Conservation (phyloP, 352 stramenopile genomes). For the Pilasporangium apinafurcum region DNA sequence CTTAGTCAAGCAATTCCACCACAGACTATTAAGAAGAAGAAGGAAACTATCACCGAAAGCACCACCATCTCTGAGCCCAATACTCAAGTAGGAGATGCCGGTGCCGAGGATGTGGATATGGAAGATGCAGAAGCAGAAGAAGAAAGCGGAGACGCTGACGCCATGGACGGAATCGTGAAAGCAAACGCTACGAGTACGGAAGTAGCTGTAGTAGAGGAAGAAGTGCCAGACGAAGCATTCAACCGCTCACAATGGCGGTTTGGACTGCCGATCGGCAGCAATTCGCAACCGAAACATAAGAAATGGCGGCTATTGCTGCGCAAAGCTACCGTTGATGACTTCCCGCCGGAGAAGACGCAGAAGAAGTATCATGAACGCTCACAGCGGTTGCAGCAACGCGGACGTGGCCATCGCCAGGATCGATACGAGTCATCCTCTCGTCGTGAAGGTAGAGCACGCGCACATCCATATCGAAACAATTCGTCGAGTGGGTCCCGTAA, state of each 20-base stretch:
- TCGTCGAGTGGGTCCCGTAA: conserved; percentile 16
- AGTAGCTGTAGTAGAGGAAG: conserved; percentile 1
- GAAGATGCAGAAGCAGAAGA: too few species aligned
- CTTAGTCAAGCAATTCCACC: conserved; percentile 39
- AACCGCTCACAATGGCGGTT: conserved; percentile 62
- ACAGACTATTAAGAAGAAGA: conserved; percentile 31
- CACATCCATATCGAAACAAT: conserved; percentile 37
- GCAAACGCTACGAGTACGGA: conserved; percentile 19
- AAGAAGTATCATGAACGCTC: conserved; percentile 72
- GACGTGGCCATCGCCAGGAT: conserved; percentile 13
- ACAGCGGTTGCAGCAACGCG: conserved; percentile 7
- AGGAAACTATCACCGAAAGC: neutral
- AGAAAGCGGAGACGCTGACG: too few species aligned
- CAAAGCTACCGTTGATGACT: conserved; percentile 67
- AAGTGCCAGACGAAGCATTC: conserved; percentile 49
- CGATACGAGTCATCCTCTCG: conserved; percentile 10
- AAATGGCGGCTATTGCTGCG: conserved; percentile 69
- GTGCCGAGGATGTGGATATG: conserved; percentile 54
- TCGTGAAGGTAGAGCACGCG: conserved; percentile 9
- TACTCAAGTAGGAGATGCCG: conserved; percentile 2
- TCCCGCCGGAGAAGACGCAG: conserved; percentile 67
- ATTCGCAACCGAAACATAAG: conserved; percentile 40
- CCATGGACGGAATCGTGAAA: conserved; percentile 5
- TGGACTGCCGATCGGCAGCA: conserved; percentile 43
- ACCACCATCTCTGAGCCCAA: conserved; percentile 3